Conservation (phyloP, 2,329 filamentous ascomycete species). For the Leptographium radiaticola region DNA sequence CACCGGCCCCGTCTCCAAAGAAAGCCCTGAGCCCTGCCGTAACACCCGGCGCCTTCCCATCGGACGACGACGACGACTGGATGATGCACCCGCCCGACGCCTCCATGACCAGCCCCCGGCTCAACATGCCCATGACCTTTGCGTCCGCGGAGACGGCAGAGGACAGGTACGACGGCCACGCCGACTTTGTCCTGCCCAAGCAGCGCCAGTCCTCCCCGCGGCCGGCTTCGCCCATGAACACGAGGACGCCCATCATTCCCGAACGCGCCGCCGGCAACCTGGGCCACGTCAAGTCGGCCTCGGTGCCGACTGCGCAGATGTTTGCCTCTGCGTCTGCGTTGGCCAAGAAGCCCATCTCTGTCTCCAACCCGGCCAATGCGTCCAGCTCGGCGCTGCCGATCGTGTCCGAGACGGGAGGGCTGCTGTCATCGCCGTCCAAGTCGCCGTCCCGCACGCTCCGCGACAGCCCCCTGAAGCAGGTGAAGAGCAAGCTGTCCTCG, state of each 20-base stretch:
- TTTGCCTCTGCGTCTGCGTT: constrained; percentile 16
- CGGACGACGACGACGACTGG: constrained; percentile 51
- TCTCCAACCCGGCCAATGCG: constrained; percentile 35
- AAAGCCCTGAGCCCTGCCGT: constrained; percentile 9
- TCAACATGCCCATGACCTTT: constrained; percentile 44
- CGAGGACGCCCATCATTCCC: constrained; percentile 7
- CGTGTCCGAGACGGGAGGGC: constrained; percentile 26
- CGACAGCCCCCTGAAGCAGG: constrained; percentile 78
- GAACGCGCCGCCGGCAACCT: constrained; percentile 11
- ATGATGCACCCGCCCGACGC: constrained; percentile 37
- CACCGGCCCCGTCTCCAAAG: constrained; percentile 4
- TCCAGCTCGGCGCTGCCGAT: constrained; percentile 23
- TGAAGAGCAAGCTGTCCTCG: constrained; percentile 85
- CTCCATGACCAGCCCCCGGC: constrained; percentile 30
- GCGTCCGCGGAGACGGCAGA: constrained; percentile 16
- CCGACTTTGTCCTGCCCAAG: constrained; percentile 26
- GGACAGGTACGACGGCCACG: constrained; percentile 22
- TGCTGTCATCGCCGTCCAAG: constrained; percentile 36
- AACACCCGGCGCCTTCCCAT: constrained; percentile 48
- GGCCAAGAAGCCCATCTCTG: constrained; percentile 48
- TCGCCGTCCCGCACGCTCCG: constrained; percentile 42
- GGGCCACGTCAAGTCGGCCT: constrained; percentile 48
- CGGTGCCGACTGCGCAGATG: constrained; percentile 41
- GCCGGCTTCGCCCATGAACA: constrained; percentile 23
- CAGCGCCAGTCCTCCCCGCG: constrained; percentile 19